Evolutionary conservation across 352 stramenopile genomes (phyloP).

Genomic region (Phytopythium kandeliae): DNA sequence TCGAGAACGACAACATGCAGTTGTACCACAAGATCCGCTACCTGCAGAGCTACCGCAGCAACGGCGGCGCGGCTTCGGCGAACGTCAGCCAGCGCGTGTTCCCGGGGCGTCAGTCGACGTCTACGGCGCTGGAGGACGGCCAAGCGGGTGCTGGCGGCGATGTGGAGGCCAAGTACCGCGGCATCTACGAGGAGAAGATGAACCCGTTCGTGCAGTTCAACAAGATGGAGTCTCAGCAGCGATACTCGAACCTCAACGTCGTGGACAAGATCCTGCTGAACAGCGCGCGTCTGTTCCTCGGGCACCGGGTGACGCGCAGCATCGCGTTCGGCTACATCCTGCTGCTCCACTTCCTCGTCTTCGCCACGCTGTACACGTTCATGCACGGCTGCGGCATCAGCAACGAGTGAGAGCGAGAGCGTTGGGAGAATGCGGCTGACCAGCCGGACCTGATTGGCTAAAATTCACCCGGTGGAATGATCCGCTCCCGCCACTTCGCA

Average conservation of each 20-base stretch:
- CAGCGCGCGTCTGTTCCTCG: conserved; percentile 77
- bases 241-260: conserved; percentile 86
- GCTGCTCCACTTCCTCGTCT: conserved; percentile 81
- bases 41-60: conserved; percentile 62
- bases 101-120: conserved; percentile 11
- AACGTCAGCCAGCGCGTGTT: conserved; percentile 8
- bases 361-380: conserved; percentile 83
- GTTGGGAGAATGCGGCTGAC: too few relatives aligned
- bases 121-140: conserved; percentile 32
- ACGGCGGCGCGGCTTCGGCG: not conserved
- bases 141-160: conserved; percentile 18
- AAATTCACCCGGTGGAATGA: too few relatives aligned
- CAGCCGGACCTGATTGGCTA: too few relatives aligned
- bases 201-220: conserved; percentile 92
- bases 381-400: conserved; percentile 80
- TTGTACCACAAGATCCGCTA: conserved; percentile 90
- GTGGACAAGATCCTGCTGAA: conserved; percentile 90
- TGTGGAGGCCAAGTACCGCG: conserved; percentile 76
- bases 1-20: conserved; percentile 90
- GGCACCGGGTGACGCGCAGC: conserved; percentile 77
- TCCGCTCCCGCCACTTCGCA: too few relatives aligned
- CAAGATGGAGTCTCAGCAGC: conserved; percentile 85
- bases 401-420: too few relatives aligned
- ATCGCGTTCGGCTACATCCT: conserved; percentile 83
- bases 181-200: conserved; percentile 90